These are phyloP conservation scores for Aspergillus felis DNA, from an alignment of 2,329 filamentous ascomycete genomes.

Conservation along the genomic window DNA sequence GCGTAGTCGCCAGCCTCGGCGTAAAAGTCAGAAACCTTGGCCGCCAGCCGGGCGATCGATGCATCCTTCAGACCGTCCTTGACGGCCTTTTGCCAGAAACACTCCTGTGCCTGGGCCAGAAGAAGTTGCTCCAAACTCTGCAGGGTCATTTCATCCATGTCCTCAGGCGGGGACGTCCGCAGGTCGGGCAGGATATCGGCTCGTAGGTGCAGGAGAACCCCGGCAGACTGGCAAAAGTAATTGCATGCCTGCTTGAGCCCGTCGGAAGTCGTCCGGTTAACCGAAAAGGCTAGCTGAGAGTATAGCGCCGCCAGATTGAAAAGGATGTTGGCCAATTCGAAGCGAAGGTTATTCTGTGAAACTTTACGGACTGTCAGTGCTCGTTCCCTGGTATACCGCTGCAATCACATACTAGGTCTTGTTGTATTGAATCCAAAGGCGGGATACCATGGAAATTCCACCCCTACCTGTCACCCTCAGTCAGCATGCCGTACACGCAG, in stretches of 20 bases:
- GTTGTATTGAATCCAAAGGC: constrained; percentile 85
- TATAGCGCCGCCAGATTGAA: constrained; percentile 94
- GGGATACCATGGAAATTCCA: constrained; percentile 95
- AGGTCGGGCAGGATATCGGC: constrained; percentile 75
- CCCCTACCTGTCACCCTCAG: constrained; percentile 63
- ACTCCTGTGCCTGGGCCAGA: constrained; percentile 91
- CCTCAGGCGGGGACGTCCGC: constrained; percentile 79
- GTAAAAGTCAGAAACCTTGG: constrained; percentile 88
- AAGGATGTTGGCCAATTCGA: constrained; percentile 87
- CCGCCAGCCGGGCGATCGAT: constrained; percentile 85
- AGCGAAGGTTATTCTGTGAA: constrained; percentile 63
- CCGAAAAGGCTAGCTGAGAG: constrained; percentile 80
- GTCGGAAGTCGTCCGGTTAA: constrained; percentile 72
- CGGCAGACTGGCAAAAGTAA: constrained; percentile 84
- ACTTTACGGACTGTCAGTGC: constrained; percentile 27
- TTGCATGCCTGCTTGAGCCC: constrained; percentile 84
- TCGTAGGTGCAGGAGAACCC: constrained; percentile 75
- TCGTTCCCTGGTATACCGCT: background rate
- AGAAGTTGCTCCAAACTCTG: constrained; percentile 79
- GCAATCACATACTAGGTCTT: constrained; percentile 50
- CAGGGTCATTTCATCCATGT: constrained; percentile 88
- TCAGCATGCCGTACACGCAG: constrained; percentile 3
- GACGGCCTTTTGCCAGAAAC: constrained; percentile 96
- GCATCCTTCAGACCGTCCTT: constrained; percentile 91
- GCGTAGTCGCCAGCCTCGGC: constrained; percentile 77